Evolutionary conservation across 2,329 filamentous ascomycete genomes (phyloP), one percentile per base, ranked within the genome.

Genomic region (Cladosporium cucumerinum): DNA sequence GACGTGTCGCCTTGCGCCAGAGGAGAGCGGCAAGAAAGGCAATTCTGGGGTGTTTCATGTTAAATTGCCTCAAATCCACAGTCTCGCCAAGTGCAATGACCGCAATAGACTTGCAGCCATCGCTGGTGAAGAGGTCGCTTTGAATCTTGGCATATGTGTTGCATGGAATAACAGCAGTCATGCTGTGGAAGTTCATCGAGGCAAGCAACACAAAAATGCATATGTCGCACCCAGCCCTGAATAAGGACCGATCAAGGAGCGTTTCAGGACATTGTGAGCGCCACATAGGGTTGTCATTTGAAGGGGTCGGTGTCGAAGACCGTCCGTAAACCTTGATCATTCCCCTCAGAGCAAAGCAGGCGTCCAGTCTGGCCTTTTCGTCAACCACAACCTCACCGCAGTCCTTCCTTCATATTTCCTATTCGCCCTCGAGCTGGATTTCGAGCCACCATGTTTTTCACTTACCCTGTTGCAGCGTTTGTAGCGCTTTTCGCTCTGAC

Each of bases 401-500:
- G 23, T 66, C 66, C 39, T 59, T 66, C 26, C 23, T 48, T 64
- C 25, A 21, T 55, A n/a, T 57, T 12, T 10, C 8, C 25, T 7
- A n/a, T 32, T 54, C 18, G 6, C 26, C 3, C 26, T 54, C 28
- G 52, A 49, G 55, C 57, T 51, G 30, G 55, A 36, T 54, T 34
- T 59, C 66, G 66, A 64, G 54, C 25, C 21, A 26, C 61, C 57
- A 62, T 62, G 60, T n/a, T 55, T 25, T 23, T 43, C 36, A 23
- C 14, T 16, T 66, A 34, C 14, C 6, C 36, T 11, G 16, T 60
- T 21, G 57, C 67, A 43, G 23, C 72, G 30, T 28, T 72, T 18
- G 63, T 71, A 10, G 63, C 68, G 14, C 65, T 74, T 8, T 57
- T 69, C 25, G 63, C 72, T 25, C 72, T 71, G 72, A 69, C 70